Percentiles rank a stretch among this genome's conserved stretches.
Conservation (phyloP, 768 basidiomycete genomes). For the Leccinum uliginosum region DNA sequence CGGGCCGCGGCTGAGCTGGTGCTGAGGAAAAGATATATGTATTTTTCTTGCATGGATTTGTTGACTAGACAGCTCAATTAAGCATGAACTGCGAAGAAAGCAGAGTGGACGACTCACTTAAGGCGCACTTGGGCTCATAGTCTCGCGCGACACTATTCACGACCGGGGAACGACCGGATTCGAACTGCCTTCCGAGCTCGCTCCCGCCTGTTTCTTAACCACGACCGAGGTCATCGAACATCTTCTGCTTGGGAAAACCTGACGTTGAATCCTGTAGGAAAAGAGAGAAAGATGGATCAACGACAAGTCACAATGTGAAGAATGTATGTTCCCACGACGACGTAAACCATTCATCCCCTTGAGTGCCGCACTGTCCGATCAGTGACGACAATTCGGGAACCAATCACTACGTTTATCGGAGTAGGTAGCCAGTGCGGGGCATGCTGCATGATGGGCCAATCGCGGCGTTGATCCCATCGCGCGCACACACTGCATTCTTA, state of each 20-base stretch:
- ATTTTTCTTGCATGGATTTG: conserved; percentile 44
- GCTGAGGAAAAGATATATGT: conserved; percentile 12
- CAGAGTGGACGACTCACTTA: conserved; percentile 20
- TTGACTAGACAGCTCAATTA: conserved; percentile 33
- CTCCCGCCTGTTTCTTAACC: conserved; percentile 13
- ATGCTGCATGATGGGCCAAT: too few species aligned
- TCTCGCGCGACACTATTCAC: conserved; percentile 27
- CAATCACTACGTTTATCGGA: too few species aligned
- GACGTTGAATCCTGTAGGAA: neutral
- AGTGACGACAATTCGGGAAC: too few species aligned
- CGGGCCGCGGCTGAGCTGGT: neutral
- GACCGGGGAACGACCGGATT: neutral
- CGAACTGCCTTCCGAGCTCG: conserved; percentile 11
- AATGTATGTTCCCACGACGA: too few species aligned
- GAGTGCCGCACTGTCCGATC: too few species aligned
- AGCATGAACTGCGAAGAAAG: neutral
- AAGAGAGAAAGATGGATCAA: neutral
- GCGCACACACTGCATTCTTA: too few species aligned
- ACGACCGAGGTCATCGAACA: neutral
- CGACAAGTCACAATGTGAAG: too few species aligned
- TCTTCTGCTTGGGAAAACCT: neutral
- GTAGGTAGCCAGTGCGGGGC: too few species aligned
- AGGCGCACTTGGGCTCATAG: conserved; percentile 32
- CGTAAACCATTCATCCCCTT: too few species aligned
- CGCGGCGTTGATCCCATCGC: too few species aligned